Conservation (phyloP, 1,284 basidiomycete species). For the Ganoderma lucidum region DNA sequence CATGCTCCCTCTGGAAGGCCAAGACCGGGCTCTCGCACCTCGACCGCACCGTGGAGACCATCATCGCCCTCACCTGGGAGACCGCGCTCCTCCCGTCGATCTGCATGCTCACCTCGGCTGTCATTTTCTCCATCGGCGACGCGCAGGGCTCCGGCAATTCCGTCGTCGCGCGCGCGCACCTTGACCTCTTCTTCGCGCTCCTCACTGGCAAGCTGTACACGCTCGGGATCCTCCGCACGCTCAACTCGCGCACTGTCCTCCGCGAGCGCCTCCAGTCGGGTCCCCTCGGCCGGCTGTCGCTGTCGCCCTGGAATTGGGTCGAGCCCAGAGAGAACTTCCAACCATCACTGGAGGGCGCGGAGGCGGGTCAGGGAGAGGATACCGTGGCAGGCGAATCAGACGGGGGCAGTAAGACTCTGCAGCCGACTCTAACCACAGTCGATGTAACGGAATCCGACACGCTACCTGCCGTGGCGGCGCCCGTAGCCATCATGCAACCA, state of each 20-base stretch:
- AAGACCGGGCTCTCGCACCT: slow-evolving; percentile 52
- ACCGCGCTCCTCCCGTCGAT: slow-evolving; percentile 54
- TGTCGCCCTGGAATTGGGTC: slow-evolving; percentile 44
- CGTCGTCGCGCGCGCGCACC: slow-evolving; percentile 40
- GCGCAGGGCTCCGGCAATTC: slow-evolving; percentile 34
- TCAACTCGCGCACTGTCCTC: slow-evolving; percentile 53
- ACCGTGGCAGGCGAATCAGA: not conserved
- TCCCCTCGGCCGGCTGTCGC: slow-evolving; percentile 48
- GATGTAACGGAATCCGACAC: slow-evolving; percentile 2
- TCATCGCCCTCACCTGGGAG: slow-evolving; percentile 57
- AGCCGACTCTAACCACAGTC: not conserved
- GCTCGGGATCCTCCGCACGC: slow-evolving; percentile 54
- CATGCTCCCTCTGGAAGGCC: slow-evolving; percentile 50
- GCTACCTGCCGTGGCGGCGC: not conserved
- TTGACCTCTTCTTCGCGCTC: slow-evolving; percentile 56
- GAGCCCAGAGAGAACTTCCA: slow-evolving; percentile 14
- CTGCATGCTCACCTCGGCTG: slow-evolving; percentile 52
- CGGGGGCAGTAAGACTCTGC: not conserved
- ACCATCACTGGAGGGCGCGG: not conserved
- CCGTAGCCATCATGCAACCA: not conserved
- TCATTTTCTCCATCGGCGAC: slow-evolving; percentile 48
- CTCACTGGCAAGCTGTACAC: slow-evolving; percentile 60
- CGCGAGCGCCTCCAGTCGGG: slow-evolving; percentile 49
- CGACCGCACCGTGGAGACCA: slow-evolving; percentile 51
- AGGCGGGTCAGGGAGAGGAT: not conserved